Conservation (phyloP, 2,329 filamentous ascomycete species). For the Xylaria sp. region DNA sequence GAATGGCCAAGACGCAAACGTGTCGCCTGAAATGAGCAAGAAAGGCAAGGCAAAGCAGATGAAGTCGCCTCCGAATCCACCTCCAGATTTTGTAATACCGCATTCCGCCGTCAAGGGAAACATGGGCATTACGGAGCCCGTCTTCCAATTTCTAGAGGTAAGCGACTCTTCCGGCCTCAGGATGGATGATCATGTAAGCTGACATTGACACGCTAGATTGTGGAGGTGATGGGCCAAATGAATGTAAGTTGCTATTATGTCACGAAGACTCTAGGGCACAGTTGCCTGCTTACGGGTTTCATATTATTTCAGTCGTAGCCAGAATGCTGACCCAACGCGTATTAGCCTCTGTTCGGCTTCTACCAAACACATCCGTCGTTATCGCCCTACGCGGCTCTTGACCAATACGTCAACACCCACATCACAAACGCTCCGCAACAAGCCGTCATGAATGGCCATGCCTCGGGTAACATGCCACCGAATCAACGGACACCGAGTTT, state of each 20-base stretch:
- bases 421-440: slow-evolving; percentile 48
- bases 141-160: slow-evolving; percentile 70
- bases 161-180: slow-evolving; percentile 36
- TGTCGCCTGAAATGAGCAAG: slow-evolving; percentile 71
- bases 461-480: slow-evolving; percentile 47
- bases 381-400: slow-evolving; percentile 63
- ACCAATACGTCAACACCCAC: slow-evolving; percentile 61
- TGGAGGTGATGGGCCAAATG: slow-evolving; percentile 71
- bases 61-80: slow-evolving; percentile 64
- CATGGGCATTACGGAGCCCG: slow-evolving; percentile 64
- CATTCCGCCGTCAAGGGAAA: slow-evolving; percentile 60
- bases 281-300: neutral
- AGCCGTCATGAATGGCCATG: slow-evolving; percentile 50
- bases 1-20: slow-evolving; percentile 62
- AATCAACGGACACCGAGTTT: slow-evolving; percentile 61
- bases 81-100: slow-evolving; percentile 67
- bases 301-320: neutral
- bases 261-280: neutral
- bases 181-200: neutral
- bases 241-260: slow-evolving; percentile 44
- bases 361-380: slow-evolving; percentile 60
- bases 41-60: slow-evolving; percentile 64
- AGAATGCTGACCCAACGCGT: slow-evolving; percentile 10
- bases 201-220: slow-evolving; percentile 52
- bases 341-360: slow-evolving; percentile 60